Evolutionary conservation across 2,329 filamentous ascomycete species (phyloP), one percentile per base, ranked within the genome.

Genomic region (Penicillium sp.): DNA sequence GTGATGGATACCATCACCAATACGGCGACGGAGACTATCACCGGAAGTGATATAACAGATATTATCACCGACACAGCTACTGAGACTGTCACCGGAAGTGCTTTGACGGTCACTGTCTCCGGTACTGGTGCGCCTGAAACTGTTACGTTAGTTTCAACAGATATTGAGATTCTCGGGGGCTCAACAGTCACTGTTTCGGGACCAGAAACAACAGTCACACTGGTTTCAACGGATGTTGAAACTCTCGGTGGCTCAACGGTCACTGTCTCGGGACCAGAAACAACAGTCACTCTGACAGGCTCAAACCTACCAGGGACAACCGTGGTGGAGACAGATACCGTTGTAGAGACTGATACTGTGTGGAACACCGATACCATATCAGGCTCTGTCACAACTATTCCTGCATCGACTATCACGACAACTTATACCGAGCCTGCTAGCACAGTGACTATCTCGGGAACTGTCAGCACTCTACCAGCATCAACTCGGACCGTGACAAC

Each of bases 351-450:
- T 6, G 49, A 40, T 20, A 40, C 35, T 18, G 18, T 20, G n/a
- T 6, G 20, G n/a, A 20, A 40, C 2, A 40, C 35, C 35, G 35
- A 40, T 22, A 22, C 18, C 18, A 11, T 40, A 4, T 12, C 37
- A 6, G 18, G 37, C 4, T 40, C n/a, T 14, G 3, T 40, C 6
- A 40, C 18, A 40, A 40, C 37, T 20, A 37, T 57, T 37, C 43
- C 54, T 29, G 51, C 48, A 29, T 51, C 52, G 12, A 61, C 51
- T 11, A 33, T 53, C 27, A 58, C 56, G 5, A 56, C 49, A 25
- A 41, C 43, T 2, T 26, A 37, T 6, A 58, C 53, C 6, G 41
- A 50, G 18, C 26, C 54, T 43, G 37, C 47, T 6, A 53, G 41
- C 23, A 58, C 42, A 4, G 7, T 56, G 3, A 58, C 50, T 22